Evolutionary conservation across 1,139 yeast genomes (phyloP), one percentile per base, ranked within the genome.

Genomic region (Pichia sp.): DNA sequence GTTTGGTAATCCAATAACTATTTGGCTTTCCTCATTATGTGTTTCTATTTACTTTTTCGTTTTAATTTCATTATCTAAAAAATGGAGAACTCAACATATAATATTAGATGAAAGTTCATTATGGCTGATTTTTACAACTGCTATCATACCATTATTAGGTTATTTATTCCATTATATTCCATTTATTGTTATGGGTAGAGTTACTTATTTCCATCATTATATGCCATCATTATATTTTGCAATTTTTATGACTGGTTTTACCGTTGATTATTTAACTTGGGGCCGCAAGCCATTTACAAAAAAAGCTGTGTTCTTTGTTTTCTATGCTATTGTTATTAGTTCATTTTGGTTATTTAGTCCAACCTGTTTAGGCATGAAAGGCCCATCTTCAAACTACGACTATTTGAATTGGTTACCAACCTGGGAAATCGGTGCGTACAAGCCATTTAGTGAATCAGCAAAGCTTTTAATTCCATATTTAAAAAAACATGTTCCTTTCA

Each of bases 311-410:
- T 76, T 69, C 50, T 57, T 61, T 25, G 53, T 62, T 5, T 69
- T 79, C 52, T 80, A 75, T 56, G 70, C 70, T 4, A 60, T 69
- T 42, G 80, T 84, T 31, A 68, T 76, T 46, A 81, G 77, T 27
- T 70, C 82, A 42, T 92, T 89, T 75, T 73, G 79, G 71, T 70
- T 76, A 61, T 89, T 86, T 68, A 73, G 90, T 54, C 85, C 85
- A 55, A 68, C 90, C 39, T 79, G 95, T 24, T 80, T 85, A 57
- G 98, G 99, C 56, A 82, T 94, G 94, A 80, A 70, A 39, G 97
- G 97, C 27, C 79, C 82, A 39, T 72, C 79, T 43, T 63, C 66
- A 26, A 64, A 84, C 48, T 92, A 74, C 70, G 65, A 68, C 41
- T 78, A 87, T 66, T 73, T 92, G 65, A 79, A 85, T 62, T 80